Conservation (phyloP, 805 yeast genomes). For the Debaryomyces prosopidis region DNA sequence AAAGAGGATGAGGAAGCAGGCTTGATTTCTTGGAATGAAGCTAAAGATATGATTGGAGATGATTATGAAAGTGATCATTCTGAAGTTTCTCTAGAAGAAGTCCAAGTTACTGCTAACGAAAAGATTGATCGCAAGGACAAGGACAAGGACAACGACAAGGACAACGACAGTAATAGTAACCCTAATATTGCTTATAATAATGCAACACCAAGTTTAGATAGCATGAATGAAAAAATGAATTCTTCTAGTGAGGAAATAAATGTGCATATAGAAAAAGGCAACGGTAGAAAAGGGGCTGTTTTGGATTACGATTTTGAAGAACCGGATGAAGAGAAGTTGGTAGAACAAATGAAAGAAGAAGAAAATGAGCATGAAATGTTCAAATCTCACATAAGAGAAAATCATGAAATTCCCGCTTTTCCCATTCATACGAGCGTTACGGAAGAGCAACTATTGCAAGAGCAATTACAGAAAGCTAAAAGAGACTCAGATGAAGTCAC, state of each 20-base stretch:
- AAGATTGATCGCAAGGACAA: conserved; percentile 1
- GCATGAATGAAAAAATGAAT: too few relatives aligned
- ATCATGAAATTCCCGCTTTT: conserved; percentile 17
- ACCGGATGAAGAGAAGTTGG: conserved; percentile 71
- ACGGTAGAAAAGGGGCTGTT: conserved; percentile 7
- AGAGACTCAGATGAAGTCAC: conserved; percentile 94
- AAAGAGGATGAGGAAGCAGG: conserved; percentile 50
- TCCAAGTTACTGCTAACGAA: neutral
- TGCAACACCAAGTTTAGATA: too few relatives aligned
- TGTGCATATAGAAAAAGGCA: neutral
- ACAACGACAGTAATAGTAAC: too few relatives aligned
- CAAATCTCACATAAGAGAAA: conserved; percentile 30
- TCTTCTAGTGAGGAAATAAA: neutral
- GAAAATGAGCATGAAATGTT: conserved; percentile 71
- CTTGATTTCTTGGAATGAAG: conserved; percentile 52
- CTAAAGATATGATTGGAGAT: conserved; percentile 28
- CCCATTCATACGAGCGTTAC: conserved; percentile 38
- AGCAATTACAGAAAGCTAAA: conserved; percentile 62
- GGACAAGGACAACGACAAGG: neutral
- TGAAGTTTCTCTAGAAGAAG: neutral
- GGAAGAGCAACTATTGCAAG: conserved; percentile 53
- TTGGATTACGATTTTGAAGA: conserved; percentile 71
- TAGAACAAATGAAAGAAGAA: conserved; percentile 65
- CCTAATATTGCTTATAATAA: too few relatives aligned
- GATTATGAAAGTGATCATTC: conserved; percentile 10